Evolutionary conservation across 306 rosid genomes (phyloP).

Genomic region (Fagus crenata): DNA sequence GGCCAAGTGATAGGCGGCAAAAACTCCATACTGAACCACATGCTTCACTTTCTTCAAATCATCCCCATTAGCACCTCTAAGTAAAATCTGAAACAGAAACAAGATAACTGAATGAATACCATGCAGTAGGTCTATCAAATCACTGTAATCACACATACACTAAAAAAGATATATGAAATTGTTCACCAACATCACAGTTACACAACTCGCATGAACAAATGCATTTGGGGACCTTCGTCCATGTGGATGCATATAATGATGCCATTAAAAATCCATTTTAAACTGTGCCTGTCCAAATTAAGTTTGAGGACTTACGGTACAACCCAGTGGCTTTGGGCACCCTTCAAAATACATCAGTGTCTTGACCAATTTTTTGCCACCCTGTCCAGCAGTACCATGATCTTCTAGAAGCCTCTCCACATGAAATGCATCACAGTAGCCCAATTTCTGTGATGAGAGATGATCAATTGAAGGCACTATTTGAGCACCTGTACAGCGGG

Average conservation of each 20-base stretch:
- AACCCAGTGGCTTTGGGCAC: constrained; percentile 96
- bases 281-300: constrained; percentile 2
- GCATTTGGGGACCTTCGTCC: constrained; percentile 4
- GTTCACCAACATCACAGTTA: constrained; percentile 5
- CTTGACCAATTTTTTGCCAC: constrained; percentile 69
- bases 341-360: constrained; percentile 97
- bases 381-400: constrained; percentile 58
- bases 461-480: constrained; percentile 83
- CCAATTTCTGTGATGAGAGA: constrained; percentile 76
- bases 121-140: constrained; percentile 15
- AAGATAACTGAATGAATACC: constrained; percentile 31
- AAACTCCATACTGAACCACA: constrained; percentile 92
- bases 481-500: constrained; percentile 91
- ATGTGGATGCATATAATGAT: constrained; percentile 7
- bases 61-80: constrained; percentile 80
- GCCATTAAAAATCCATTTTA: background rate
- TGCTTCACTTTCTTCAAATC: constrained; percentile 93
- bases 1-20: constrained; percentile 98
- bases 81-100: constrained; percentile 68
- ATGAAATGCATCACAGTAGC: constrained; percentile 79
- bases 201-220: constrained; percentile 1
- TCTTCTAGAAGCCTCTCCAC: constrained; percentile 79
- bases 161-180: constrained; percentile 4
- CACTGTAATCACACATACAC: constrained; percentile 2
- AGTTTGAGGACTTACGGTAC: constrained; percentile 72